A percentile compares a stretch with the other conserved stretches of the same genome.
Conservation (phyloP, 805 yeast genomes). For the Candida montana region DNA sequence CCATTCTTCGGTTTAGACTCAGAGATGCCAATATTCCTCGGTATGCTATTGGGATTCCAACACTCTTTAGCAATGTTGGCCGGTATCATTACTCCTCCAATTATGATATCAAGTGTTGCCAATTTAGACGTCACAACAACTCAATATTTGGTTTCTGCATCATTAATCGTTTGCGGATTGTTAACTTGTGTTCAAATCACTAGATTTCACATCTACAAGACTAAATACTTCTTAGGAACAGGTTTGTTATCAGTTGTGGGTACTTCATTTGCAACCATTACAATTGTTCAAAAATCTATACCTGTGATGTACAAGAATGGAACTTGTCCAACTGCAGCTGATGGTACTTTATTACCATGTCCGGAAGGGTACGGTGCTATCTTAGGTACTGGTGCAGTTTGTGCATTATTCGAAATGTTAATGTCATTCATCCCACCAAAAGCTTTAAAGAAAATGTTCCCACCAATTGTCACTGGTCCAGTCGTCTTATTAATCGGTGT, state of each 20-base stretch:
- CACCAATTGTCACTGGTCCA: slow-evolving; percentile 90
- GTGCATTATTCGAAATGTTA: slow-evolving; percentile 69
- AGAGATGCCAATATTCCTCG: slow-evolving; percentile 77
- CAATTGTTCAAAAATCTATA: slow-evolving; percentile 69
- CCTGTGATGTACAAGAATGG: slow-evolving; percentile 79
- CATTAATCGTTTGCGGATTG: slow-evolving; percentile 65
- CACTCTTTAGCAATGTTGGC: slow-evolving; percentile 90
- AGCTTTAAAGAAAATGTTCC: slow-evolving; percentile 66
- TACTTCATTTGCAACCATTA: slow-evolving; percentile 82
- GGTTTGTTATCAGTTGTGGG: slow-evolving; percentile 90
- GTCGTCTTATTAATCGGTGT: slow-evolving; percentile 84
- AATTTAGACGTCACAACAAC: slow-evolving; percentile 43
- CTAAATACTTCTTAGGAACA: slow-evolving; percentile 78
- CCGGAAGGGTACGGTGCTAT: slow-evolving; percentile 90
- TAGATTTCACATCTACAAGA: slow-evolving; percentile 67
- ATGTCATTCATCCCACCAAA: slow-evolving; percentile 76
- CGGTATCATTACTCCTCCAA: slow-evolving; percentile 81
- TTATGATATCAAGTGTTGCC: slow-evolving; percentile 62
- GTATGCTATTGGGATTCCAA: slow-evolving; percentile 76
- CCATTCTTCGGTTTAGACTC: slow-evolving; percentile 81
- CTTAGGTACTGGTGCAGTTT: slow-evolving; percentile 71
- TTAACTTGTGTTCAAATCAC: slow-evolving; percentile 74
- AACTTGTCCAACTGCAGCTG: slow-evolving; percentile 53
- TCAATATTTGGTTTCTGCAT: slow-evolving; percentile 66
- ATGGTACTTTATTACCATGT: slow-evolving; percentile 69